phyloP scores from a whole-genome alignment of 108 stramenopile genomes.

The Skeletonema menzelii region DNA sequence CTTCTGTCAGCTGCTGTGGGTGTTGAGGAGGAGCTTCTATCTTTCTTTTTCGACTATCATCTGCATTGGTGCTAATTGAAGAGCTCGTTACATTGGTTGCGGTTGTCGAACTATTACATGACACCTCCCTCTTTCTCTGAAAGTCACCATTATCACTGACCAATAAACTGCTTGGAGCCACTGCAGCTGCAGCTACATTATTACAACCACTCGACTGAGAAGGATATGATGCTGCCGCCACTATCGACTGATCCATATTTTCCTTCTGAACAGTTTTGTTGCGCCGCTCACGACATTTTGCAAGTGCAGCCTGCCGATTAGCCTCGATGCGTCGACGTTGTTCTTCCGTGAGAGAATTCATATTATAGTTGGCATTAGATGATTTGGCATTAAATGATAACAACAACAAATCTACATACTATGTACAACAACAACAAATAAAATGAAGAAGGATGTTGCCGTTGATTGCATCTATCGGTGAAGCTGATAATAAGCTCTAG shows the following conservation, averaged over 20 bases:
- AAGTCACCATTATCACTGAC: neutral
- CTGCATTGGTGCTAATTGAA: neutral
- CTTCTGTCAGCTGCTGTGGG: constrained; percentile 14
- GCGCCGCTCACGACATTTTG: neutral
- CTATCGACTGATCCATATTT: neutral
- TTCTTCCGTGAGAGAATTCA: constrained; percentile 19
- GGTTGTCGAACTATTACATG: neutral
- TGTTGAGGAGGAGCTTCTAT: neutral
- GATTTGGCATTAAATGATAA: too few species aligned
- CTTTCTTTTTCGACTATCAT: neutral
- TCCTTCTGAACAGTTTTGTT: neutral
- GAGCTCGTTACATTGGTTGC: neutral
- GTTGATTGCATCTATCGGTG: too few species aligned
- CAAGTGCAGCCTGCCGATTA: constrained; percentile 1
- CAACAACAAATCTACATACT: too few species aligned
- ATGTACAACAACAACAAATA: too few species aligned
- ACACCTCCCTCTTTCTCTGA: constrained; percentile 2
- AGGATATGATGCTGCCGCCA: neutral
- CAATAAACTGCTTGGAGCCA: neutral
- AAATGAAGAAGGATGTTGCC: too few species aligned
- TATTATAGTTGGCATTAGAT: too few species aligned
- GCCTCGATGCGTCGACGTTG: constrained; percentile 17
- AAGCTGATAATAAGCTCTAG: too few species aligned
- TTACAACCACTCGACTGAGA: neutral
- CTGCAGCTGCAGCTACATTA: neutral